Percentiles rank a stretch among this genome's conserved stretches.
phyloP scores from a whole-genome alignment of 345 rosid species.

The Firmiana major region DNA sequence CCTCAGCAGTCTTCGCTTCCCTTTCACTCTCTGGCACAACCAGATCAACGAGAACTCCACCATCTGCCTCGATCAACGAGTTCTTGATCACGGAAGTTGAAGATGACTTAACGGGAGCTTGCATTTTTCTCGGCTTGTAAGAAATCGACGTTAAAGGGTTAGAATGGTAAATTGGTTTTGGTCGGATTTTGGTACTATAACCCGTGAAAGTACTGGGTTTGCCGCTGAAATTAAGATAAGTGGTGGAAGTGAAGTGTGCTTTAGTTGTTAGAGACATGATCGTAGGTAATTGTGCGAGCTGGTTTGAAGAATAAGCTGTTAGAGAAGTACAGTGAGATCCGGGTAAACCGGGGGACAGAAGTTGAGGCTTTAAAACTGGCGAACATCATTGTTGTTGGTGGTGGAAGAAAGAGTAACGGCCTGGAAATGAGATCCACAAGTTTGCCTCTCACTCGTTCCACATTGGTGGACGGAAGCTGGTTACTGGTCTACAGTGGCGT shows the following conservation, averaged over 20 bases:
- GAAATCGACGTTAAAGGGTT: constrained; percentile 32
- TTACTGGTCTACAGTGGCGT: too few relatives aligned
- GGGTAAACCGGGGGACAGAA: neutral
- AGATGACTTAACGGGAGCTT: neutral
- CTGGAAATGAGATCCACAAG: constrained; percentile 6
- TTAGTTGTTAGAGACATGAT: constrained; percentile 10
- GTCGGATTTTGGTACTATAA: constrained; percentile 14
- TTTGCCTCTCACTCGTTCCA: neutral
- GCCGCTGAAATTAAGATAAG: constrained; percentile 1
- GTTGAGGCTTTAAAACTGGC: constrained; percentile 9
- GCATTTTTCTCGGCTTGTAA: constrained; percentile 23
- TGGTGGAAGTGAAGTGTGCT: constrained; percentile 2
- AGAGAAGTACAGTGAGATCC: neutral
- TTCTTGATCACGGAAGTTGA: constrained; percentile 33
- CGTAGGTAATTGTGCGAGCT: neutral
- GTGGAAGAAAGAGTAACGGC: neutral
- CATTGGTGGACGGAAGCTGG: constrained; percentile 6
- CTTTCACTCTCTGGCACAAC: constrained; percentile 58
- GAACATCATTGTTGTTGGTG: constrained; percentile 4
- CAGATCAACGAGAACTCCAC: constrained; percentile 70
- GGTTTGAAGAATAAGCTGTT: neutral
- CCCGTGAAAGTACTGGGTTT: neutral
- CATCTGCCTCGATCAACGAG: constrained; percentile 93
- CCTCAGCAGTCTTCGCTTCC: constrained; percentile 48
- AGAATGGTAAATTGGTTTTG: constrained; percentile 35